These are phyloP conservation scores for Bruguiera hainesii DNA, from an alignment of 441 rosid genomes.

Conservation along the genomic window DNA sequence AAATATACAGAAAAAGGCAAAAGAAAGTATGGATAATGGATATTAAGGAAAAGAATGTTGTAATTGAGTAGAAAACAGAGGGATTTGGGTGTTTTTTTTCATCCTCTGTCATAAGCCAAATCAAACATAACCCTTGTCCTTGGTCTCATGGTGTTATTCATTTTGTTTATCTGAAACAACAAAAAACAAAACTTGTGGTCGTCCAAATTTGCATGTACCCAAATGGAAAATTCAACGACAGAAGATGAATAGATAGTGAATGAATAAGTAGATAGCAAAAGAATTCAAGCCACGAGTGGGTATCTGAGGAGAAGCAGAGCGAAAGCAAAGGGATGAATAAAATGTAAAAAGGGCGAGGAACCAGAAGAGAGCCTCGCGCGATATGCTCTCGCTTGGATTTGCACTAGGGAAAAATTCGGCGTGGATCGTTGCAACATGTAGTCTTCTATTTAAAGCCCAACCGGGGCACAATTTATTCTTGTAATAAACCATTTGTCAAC, in stretches of 20 bases:
- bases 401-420: slow-evolving; percentile 3
- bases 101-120: slow-evolving; percentile 55
- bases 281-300: neutral
- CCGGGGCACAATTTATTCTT: neutral
- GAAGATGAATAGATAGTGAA: neutral
- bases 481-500: slow-evolving; percentile 28
- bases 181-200: neutral
- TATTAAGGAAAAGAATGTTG: slow-evolving; percentile 6
- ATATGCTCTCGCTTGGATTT: slow-evolving; percentile 8
- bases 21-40: slow-evolving; percentile 17
- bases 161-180: slow-evolving; percentile 28
- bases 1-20: neutral
- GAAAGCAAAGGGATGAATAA: neutral
- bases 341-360: neutral
- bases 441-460: slow-evolving; percentile 12
- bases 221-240: neutral
- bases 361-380: neutral
- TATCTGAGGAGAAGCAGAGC: neutral
- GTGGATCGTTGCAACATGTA: neutral
- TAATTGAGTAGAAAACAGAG: neutral
- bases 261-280: neutral
- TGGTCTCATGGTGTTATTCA: slow-evolving; percentile 52
- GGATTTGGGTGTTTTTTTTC: slow-evolving; percentile 6
- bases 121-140: slow-evolving; percentile 39
- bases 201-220: neutral